Base-by-base conservation (phyloP, 495 filamentous ascomycete genomes). In the Lepidopterella palustris region DNA sequence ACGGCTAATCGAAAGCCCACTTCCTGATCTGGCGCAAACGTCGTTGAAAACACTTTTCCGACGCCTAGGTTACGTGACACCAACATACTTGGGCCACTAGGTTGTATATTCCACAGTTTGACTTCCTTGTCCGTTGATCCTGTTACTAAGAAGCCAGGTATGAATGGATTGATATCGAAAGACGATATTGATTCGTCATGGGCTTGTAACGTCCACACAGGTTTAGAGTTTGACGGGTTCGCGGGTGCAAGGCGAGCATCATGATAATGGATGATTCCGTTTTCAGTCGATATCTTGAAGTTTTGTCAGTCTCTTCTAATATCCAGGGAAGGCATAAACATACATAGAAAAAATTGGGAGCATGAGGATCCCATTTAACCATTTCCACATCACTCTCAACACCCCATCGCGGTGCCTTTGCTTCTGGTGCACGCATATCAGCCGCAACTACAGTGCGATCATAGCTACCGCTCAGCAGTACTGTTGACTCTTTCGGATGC, bases 361-460 rank as follows among this genome's bases (percentile, higher is more conserved):
- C 85, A 71, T 99, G 93, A 18, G 88, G 85, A 75, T 99, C 87
- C 91, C 95, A 99, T 64, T 82, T 80, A 4, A 97, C 84, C 32
- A 79, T 86, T 77, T 99, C 93, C 15, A 99, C 90, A 69, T 99
- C 93, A 67, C 88, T 87, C 69, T 97, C 92, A 9, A 97, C 91
- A 24, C 87, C 88, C 86, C 93, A 97, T 59, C 87, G 82, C 20
- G 88, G 86, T 10, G 76, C 78, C 60, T 85, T 84, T 49, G 86
- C 81, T 58, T 90, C 88, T 8, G 95, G 90, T 1, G 91, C 86
- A 57, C 93, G 81, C 91, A 97, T 95, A 69, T 99, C 93, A 3
- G 88, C 87, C 18, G 88, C 90, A 3, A 93, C 89, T 0, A 93
- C 82, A 2, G 90, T 97, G 59, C 90, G 84, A 71, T 99, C 93